Percentiles rank a stretch among this genome's conserved stretches.
phyloP scores from a whole-genome alignment of 805 yeast species.

The Saccharomycodes ludwigii region DNA sequence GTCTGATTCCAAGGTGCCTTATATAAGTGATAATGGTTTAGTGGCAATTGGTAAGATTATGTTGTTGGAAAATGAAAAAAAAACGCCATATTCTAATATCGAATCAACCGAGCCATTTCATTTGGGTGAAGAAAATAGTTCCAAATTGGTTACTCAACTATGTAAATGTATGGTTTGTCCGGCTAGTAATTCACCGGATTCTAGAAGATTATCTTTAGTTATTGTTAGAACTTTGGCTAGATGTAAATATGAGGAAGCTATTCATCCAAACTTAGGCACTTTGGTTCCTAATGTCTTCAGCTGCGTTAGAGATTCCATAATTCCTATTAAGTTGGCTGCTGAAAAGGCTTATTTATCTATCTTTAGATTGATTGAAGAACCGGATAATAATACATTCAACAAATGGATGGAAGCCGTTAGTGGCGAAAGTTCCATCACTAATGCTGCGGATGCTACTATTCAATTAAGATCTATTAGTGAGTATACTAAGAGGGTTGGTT shows the following conservation, averaged over 20 bases:
- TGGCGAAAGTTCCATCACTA: constrained; percentile 25
- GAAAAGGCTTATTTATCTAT: constrained; percentile 76
- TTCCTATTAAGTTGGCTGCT: constrained; percentile 89
- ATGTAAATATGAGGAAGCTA: constrained; percentile 35
- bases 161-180: constrained; percentile 41
- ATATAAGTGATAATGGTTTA: constrained; percentile 63
- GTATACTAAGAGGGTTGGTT: constrained; percentile 83
- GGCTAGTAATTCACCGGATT: constrained; percentile 51
- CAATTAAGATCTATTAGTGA: constrained; percentile 72
- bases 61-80: constrained; percentile 34
- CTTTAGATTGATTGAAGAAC: constrained; percentile 62
- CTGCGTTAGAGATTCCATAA: constrained; percentile 75
- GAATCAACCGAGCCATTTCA: constrained; percentile 24
- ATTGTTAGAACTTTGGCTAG: constrained; percentile 66
- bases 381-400: constrained; percentile 37
- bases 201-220: constrained; percentile 69
- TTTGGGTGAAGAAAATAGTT: constrained; percentile 30
- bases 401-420: constrained; percentile 45
- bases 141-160: constrained; percentile 36
- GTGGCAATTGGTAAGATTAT: constrained; percentile 74
- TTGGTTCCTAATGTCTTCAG: constrained; percentile 67
- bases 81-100: constrained; percentile 23
- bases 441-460: constrained; percentile 35
- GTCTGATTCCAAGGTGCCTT: constrained; percentile 27
- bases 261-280: constrained; percentile 40